A percentile compares a stretch with the other conserved stretches of the same genome.
Evolutionary conservation across 2,329 filamentous ascomycete species (phyloP).

Genomic region (Arachnomyces sp.): DNA sequence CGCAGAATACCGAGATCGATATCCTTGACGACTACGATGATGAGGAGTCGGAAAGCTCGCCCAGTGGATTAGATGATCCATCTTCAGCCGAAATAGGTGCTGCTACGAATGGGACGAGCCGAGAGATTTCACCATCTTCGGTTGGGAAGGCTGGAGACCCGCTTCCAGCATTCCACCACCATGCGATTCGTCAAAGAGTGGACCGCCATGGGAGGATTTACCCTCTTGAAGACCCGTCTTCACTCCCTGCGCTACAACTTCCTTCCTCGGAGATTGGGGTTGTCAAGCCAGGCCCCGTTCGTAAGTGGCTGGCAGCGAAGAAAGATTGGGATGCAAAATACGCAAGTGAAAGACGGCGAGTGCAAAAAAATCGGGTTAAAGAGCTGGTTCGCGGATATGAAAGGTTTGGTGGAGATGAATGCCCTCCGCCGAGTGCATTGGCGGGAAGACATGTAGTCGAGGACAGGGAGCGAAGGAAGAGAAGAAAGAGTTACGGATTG

Average conservation of each 20-base stretch:
- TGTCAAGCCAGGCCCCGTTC: constrained; percentile 70
- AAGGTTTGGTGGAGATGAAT: constrained; percentile 62
- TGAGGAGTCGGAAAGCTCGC: constrained; percentile 66
- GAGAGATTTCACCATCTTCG: constrained; percentile 24
- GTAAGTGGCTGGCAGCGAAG: constrained; percentile 75
- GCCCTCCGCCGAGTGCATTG: constrained; percentile 74
- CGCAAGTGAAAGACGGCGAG: constrained; percentile 57
- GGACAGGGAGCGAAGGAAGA: constrained; percentile 47
- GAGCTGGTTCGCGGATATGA: constrained; percentile 68
- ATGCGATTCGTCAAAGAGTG: constrained; percentile 90
- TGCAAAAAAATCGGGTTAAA: constrained; percentile 65
- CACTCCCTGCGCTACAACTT: constrained; percentile 61
- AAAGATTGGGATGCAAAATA: constrained; percentile 67
- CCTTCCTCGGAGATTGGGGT: constrained; percentile 62
- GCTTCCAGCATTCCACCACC: constrained; percentile 67
- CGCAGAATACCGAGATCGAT: constrained; percentile 71
- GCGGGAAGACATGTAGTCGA: constrained; percentile 39
- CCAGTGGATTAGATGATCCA: constrained; percentile 28
- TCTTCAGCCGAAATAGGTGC: constrained; percentile 8
- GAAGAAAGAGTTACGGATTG: constrained; percentile 63
- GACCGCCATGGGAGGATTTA: constrained; percentile 69
- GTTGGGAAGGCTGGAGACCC: constrained; percentile 83
- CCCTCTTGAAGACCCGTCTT: constrained; percentile 55
- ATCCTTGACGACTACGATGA: constrained; percentile 64
- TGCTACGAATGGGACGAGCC: constrained; percentile 9